These are phyloP conservation scores for Didymella pomorum DNA, from an alignment of 2,329 filamentous ascomycete genomes.

Conservation along the genomic window DNA sequence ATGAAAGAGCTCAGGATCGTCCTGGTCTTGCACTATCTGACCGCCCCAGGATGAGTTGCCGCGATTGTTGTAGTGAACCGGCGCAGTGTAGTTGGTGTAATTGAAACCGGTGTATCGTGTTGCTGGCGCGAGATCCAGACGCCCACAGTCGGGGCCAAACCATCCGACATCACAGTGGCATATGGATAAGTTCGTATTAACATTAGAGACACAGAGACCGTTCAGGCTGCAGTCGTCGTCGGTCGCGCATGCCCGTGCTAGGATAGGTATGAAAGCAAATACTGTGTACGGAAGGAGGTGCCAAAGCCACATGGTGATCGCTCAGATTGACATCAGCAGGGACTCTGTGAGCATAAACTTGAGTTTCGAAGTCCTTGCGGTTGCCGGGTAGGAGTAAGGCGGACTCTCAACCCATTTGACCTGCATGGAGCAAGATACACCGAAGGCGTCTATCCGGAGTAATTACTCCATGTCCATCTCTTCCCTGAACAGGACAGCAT, in stretches of 20 bases:
- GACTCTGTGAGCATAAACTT: background rate
- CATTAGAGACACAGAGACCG: slow-evolving; percentile 42
- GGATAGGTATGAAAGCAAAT: background rate
- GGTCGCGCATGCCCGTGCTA: slow-evolving; percentile 28
- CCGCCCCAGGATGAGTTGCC: slow-evolving; percentile 60
- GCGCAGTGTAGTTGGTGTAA: slow-evolving; percentile 44
- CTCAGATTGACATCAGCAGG: background rate
- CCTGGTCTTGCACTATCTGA: slow-evolving; percentile 56
- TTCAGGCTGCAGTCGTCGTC: slow-evolving; percentile 54
- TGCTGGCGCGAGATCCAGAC: slow-evolving; percentile 56
- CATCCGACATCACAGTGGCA: slow-evolving; percentile 55
- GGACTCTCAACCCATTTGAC: background rate
- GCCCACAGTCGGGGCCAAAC: slow-evolving; percentile 55
- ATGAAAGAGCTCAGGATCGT: slow-evolving; percentile 53
- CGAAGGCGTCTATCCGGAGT: slow-evolving; percentile 6
- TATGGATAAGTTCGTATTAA: background rate
- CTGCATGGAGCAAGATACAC: slow-evolving; percentile 12
- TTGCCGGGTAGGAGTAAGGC: background rate
- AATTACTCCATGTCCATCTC: slow-evolving; percentile 6
- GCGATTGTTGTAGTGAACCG: slow-evolving; percentile 23
- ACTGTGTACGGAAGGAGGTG: background rate
- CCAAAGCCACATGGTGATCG: background rate
- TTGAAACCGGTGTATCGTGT: slow-evolving; percentile 57
- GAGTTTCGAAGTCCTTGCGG: background rate
- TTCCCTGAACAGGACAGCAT: slow-evolving; percentile 8